Conservation (phyloP, 257 asterid species). For the Cynanchum wilfordii region DNA sequence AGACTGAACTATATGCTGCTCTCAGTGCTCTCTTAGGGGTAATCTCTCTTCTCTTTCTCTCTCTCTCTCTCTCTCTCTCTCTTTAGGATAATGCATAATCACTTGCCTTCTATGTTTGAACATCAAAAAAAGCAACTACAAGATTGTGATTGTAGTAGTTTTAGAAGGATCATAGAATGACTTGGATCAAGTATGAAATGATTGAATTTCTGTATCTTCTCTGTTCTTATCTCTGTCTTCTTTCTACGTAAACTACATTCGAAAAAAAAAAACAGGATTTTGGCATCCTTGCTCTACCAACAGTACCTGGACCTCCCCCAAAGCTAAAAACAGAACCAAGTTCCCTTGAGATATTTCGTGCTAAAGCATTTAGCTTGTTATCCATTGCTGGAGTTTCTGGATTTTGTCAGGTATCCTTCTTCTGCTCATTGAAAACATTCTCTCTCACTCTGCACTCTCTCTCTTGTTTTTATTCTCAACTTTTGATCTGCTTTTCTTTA, state of each 20-base stretch:
- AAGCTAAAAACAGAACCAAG: constrained; percentile 60
- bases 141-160: too few species aligned
- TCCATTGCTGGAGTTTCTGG: constrained; percentile 93
- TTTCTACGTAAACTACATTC: background rate
- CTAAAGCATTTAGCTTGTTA: constrained; percentile 74
- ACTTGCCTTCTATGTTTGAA: background rate
- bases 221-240: background rate
- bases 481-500: background rate
- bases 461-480: background rate
- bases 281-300: constrained; percentile 76
- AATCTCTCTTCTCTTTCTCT: constrained; percentile 6
- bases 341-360: constrained; percentile 60
- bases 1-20: constrained; percentile 59
- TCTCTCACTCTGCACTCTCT: background rate
- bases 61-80: background rate
- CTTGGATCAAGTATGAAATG: background rate
- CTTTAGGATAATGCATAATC: background rate
- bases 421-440: background rate
- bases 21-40: constrained; percentile 64
- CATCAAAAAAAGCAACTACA: too few species aligned
- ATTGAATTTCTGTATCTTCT: background rate
- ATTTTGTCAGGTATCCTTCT: constrained; percentile 67
- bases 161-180: background rate
- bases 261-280: constrained; percentile 34
- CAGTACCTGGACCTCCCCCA: constrained; percentile 90